Evolutionary conservation across 2,329 filamentous ascomycete genomes (phyloP).

Genomic region (Neonectria sp.): DNA sequence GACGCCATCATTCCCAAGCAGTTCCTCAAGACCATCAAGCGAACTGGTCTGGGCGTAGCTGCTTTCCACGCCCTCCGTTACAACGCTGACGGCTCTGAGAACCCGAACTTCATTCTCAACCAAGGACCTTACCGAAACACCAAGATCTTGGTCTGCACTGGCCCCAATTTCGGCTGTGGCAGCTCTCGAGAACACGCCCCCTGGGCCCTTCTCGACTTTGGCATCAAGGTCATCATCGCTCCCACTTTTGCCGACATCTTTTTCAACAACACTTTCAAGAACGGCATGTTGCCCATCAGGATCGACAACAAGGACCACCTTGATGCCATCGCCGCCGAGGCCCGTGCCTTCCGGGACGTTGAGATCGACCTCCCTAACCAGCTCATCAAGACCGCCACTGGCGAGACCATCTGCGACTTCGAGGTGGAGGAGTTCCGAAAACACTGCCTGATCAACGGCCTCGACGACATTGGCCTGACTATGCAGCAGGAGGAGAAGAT

Average conservation of each 20-base stretch:
- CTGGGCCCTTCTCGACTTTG: slow-evolving; percentile 97
- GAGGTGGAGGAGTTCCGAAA: slow-evolving; percentile 95
- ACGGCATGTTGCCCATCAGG: slow-evolving; percentile 93
- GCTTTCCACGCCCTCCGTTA: slow-evolving; percentile 91
- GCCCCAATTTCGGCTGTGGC: slow-evolving; percentile 96
- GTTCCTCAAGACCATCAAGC: slow-evolving; percentile 99
- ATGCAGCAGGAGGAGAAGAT: slow-evolving; percentile 96
- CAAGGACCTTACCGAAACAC: slow-evolving; percentile 85
- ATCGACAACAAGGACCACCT: slow-evolving; percentile 79
- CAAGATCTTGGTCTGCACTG: slow-evolving; percentile 93
- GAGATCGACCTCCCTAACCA: slow-evolving; percentile 93
- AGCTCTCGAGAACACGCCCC: slow-evolving; percentile 95
- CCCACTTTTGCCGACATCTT: slow-evolving; percentile 86
- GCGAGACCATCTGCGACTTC: slow-evolving; percentile 82
- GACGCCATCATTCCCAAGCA: slow-evolving; percentile 99
- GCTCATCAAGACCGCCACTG: slow-evolving; percentile 81
- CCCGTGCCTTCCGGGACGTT: slow-evolving; percentile 83
- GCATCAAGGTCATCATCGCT: slow-evolving; percentile 94
- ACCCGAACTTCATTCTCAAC: slow-evolving; percentile 90
- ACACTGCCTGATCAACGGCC: slow-evolving; percentile 92
- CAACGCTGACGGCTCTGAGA: slow-evolving; percentile 80
- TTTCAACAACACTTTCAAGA: slow-evolving; percentile 99
- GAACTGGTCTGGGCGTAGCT: slow-evolving; percentile 89
- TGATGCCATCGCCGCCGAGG: slow-evolving; percentile 81
- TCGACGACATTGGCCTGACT: slow-evolving; percentile 96